Base-by-base conservation (phyloP, 768 basidiomycete genomes). In the Naganishia antarctica region DNA sequence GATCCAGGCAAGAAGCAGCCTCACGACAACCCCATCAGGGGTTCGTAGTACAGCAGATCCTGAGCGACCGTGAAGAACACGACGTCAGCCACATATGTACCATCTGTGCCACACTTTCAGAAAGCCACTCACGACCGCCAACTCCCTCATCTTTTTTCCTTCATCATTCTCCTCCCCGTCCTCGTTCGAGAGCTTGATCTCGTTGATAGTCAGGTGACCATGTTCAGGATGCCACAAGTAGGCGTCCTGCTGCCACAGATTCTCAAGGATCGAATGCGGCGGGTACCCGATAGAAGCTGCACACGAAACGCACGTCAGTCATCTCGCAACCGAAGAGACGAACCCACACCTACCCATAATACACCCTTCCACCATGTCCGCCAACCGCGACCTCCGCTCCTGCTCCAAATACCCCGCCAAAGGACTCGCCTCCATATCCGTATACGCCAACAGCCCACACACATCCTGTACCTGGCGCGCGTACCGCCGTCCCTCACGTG, bases 341-440 rank as follows among this genome's bases (percentile, higher is more conserved):
- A 51, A n/a, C 11, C 0, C 4, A 18, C 23, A 51, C 64, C 32
- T 70, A 92, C 92, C 80, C 13, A 96, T 77, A 49, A 96, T 88
- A 16, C 91, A 92, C 46, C 84, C 82, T 68, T 93, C 88, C 44
- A 98, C 86, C 78, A 92, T 89, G 63, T 90, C 88, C 5, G 91
- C 91, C 23, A 96, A 83, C 5, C 83, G 84, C 68, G 89, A 87
- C 65, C 92, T 83, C 71, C 92, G 81, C 59, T 84, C 84, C 74
- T 87, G 86, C 40, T 83, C 82, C 66, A 96, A 76, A 77, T 93
- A 97, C 61, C 82, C 85, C 16, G 83, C 80, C 70, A 91, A 81
- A 0, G 87, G 83, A 70, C 90, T 90, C 40, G 80, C 83, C 70
- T 90, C 89, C 0, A 91, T 89, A 21, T 86, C 81, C 40, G 82